These are phyloP conservation scores for Phylloporus sp. DNA, from an alignment of 768 basidiomycete genomes.

Conservation along the genomic window DNA sequence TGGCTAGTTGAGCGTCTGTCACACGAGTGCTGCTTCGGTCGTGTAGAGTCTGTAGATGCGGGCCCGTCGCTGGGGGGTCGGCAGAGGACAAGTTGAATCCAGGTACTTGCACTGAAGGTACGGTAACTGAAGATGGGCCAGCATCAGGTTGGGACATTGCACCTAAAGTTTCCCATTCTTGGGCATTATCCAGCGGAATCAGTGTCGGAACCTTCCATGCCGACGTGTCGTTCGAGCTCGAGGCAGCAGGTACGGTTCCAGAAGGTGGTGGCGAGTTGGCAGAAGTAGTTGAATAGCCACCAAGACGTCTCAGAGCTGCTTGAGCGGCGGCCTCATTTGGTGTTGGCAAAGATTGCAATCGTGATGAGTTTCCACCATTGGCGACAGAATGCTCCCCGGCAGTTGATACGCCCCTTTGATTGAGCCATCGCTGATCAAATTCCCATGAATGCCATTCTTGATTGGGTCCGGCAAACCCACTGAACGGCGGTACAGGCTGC, in stretches of 20 bases:
- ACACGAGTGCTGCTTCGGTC: constrained; percentile 24
- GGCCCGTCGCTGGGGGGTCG: background rate
- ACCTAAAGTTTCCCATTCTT: background rate
- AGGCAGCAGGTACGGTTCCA: constrained; percentile 6
- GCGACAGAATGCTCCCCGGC: constrained; percentile 10
- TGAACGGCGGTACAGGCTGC: constrained; percentile 49
- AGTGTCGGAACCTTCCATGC: constrained; percentile 24
- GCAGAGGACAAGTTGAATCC: background rate
- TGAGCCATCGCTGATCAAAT: constrained; percentile 32
- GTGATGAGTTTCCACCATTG: constrained; percentile 4
- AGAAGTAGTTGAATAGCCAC: constrained; percentile 13
- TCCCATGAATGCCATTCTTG: constrained; percentile 68
- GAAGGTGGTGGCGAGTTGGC: background rate
- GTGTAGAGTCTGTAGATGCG: constrained; percentile 36
- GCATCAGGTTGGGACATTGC: constrained; percentile 5
- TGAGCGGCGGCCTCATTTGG: constrained; percentile 58
- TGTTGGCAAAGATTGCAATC: constrained; percentile 17
- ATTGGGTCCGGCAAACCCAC: constrained; percentile 62
- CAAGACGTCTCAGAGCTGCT: constrained; percentile 59
- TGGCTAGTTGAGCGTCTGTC: constrained; percentile 55
- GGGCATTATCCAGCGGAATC: constrained; percentile 21
- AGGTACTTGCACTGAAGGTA: background rate
- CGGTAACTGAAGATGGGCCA: constrained; percentile 8
- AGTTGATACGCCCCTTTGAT: constrained; percentile 7
- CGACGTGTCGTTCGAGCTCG: constrained; percentile 7